Evolutionary conservation across 2,329 filamentous ascomycete genomes (phyloP).

Genomic region (Daldinia sp.): DNA sequence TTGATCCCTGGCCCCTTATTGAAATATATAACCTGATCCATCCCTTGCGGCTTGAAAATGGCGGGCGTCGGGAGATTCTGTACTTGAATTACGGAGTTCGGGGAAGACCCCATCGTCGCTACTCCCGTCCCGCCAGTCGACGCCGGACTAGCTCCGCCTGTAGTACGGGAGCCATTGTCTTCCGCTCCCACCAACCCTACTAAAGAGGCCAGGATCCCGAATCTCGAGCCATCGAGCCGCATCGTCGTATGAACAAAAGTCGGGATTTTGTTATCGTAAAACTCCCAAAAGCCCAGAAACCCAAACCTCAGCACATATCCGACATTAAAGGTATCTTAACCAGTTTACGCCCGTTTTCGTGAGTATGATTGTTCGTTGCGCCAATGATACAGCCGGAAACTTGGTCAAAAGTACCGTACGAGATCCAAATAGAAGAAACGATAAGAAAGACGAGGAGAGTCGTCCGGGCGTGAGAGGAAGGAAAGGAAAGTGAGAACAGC

Average conservation of each 20-base stretch:
- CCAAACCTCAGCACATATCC: constrained; percentile 40
- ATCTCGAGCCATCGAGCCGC: constrained; percentile 47
- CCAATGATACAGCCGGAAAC: constrained; percentile 19
- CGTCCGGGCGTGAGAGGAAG: constrained; percentile 26
- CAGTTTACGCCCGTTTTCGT: constrained; percentile 10
- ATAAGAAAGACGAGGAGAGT: constrained; percentile 32
- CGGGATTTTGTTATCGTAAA: constrained; percentile 38
- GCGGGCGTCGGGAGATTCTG: constrained; percentile 20
- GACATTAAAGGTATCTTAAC: constrained; percentile 20
- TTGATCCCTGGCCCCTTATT: constrained; percentile 16
- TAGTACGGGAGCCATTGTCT: constrained; percentile 3
- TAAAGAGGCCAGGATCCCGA: constrained; percentile 45
- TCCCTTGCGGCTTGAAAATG: constrained; percentile 1
- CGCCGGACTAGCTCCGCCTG: neutral
- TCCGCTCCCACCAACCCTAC: constrained; percentile 35
- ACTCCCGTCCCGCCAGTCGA: constrained; percentile 19
- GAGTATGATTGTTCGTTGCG: constrained; percentile 16
- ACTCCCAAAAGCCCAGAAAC: constrained; percentile 37
- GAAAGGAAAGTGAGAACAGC: constrained; percentile 27
- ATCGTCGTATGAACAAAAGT: constrained; percentile 42
- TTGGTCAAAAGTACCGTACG: constrained; percentile 25
- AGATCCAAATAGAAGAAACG: constrained; percentile 27
- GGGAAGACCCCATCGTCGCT: constrained; percentile 17
- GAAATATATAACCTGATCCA: constrained; percentile 20
- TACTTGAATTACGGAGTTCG: constrained; percentile 34